These are phyloP conservation scores for Wickerhamiella hasegawae DNA, from an alignment of 805 yeast species.

Conservation along the genomic window DNA sequence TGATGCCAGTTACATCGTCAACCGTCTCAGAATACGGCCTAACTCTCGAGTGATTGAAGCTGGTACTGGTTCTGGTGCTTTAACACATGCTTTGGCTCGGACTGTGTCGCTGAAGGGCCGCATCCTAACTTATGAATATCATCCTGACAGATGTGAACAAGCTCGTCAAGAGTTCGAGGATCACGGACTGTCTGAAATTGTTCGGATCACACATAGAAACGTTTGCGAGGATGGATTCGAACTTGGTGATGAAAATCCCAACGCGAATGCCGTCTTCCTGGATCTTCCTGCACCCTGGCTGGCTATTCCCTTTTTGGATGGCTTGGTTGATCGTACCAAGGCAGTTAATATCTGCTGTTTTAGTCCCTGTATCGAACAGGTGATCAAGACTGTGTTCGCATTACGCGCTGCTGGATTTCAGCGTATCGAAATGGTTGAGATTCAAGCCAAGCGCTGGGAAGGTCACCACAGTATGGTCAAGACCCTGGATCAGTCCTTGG, in stretches of 20 bases:
- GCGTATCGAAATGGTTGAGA: conserved; percentile 80
- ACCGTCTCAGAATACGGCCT: conserved; percentile 55
- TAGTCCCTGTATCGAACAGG: conserved; percentile 97
- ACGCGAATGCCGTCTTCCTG: conserved; percentile 64
- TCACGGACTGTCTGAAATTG: conserved; percentile 46
- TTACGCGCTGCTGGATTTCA: conserved; percentile 68
- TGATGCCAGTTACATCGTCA: conserved; percentile 81
- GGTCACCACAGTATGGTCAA: conserved; percentile 80
- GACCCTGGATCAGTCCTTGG: conserved; percentile 62
- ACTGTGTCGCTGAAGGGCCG: conserved; percentile 46
- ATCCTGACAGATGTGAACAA: conserved; percentile 63
- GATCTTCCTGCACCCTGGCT: conserved; percentile 97
- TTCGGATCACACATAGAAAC: conserved; percentile 74
- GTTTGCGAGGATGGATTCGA: conserved; percentile 78
- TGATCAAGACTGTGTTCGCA: conserved; percentile 65
- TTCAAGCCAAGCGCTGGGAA: conserved; percentile 73
- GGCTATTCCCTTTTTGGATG: conserved; percentile 66
- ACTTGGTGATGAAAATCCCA: conserved; percentile 16
- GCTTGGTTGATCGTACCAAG: conserved; percentile 32
- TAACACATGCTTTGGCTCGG: conserved; percentile 83
- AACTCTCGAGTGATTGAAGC: conserved; percentile 83
- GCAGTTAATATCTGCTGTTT: conserved; percentile 77
- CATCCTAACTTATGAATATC: conserved; percentile 81
- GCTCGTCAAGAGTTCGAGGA: conserved; percentile 61
- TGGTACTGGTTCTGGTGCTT: conserved; percentile 95